A percentile compares a stretch with the other conserved stretches of the same genome.
phyloP scores from a whole-genome alignment of 768 basidiomycete species.

The Rhizopogon vinicolor region DNA sequence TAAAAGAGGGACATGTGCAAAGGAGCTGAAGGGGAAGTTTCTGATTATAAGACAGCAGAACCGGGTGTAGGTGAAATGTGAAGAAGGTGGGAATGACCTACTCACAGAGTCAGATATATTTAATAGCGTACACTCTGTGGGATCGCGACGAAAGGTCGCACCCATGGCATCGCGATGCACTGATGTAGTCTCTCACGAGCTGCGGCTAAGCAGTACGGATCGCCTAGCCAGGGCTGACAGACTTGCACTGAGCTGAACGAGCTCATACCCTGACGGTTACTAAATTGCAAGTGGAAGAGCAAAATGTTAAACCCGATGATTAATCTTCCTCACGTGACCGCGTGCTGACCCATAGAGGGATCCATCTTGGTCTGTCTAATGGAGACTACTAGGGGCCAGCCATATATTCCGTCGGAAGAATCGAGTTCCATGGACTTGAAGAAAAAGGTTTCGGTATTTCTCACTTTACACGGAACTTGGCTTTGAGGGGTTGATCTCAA shows the following conservation, averaged over 20 bases:
- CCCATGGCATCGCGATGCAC: not conserved
- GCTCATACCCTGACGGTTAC: not conserved
- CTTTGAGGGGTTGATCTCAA: too few species aligned
- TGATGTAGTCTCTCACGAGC: not conserved
- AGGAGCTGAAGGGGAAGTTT: not conserved
- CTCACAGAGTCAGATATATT: slow-evolving; percentile 9
- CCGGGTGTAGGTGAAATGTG: slow-evolving; percentile 8
- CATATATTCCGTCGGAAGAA: too few species aligned
- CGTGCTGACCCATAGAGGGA: too few species aligned
- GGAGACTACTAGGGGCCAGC: too few species aligned
- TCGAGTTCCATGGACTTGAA: too few species aligned
- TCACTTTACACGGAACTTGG: too few species aligned
- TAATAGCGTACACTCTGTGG: slow-evolving; percentile 4
- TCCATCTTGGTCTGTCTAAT: too few species aligned
- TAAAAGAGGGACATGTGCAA: slow-evolving; percentile 4
- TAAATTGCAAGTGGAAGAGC: too few species aligned
- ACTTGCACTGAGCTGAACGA: too few species aligned
- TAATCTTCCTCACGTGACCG: not conserved
- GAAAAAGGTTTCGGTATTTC: too few species aligned
- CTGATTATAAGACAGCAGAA: slow-evolving; percentile 5
- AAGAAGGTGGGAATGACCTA: slow-evolving; percentile 4
- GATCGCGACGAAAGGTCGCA: not conserved
- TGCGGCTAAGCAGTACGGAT: not conserved
- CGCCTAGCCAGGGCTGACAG: not conserved
- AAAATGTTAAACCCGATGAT: not conserved